phyloP scores from a whole-genome alignment of 2,329 filamentous ascomycete species.

The Fusarium albidum region DNA sequence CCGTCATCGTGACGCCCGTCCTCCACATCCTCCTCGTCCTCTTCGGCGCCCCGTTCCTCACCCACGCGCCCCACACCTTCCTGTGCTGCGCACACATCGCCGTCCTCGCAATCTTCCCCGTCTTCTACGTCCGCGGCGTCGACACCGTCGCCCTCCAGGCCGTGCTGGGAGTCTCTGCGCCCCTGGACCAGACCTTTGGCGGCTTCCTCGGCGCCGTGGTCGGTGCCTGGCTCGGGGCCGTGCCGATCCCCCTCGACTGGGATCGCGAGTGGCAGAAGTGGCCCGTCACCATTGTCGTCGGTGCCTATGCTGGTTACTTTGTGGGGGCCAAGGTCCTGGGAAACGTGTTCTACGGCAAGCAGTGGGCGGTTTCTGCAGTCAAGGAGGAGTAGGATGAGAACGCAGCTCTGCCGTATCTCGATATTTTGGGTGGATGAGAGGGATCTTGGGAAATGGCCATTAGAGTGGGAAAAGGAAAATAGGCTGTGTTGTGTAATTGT shows the following conservation, averaged over 20 bases:
- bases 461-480: too few relatives aligned
- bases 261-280: constrained; percentile 99
- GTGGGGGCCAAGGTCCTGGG: constrained; percentile 72
- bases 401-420: background rate
- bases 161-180: constrained; percentile 71
- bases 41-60: constrained; percentile 90
- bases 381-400: constrained; percentile 42
- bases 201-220: constrained; percentile 78
- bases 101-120: constrained; percentile 77
- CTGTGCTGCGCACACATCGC: constrained; percentile 85
- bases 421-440: background rate
- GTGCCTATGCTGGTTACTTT: constrained; percentile 81
- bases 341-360: constrained; percentile 56
- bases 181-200: constrained; percentile 86
- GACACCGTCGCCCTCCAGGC: constrained; percentile 75
- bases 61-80: constrained; percentile 79
- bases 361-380: constrained; percentile 41
- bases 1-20: constrained; percentile 73
- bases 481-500: too few relatives aligned
- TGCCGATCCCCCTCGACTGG: constrained; percentile 97
- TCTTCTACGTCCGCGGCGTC: constrained; percentile 87
- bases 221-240: constrained; percentile 91
- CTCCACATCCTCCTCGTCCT: constrained; percentile 75
- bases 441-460: too few relatives aligned
- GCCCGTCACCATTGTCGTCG: constrained; percentile 89